Evolutionary conservation across 164 flowering plant species (phyloP), one percentile per base, ranked within the genome.

Genomic region (Stephania cephalantha): DNA sequence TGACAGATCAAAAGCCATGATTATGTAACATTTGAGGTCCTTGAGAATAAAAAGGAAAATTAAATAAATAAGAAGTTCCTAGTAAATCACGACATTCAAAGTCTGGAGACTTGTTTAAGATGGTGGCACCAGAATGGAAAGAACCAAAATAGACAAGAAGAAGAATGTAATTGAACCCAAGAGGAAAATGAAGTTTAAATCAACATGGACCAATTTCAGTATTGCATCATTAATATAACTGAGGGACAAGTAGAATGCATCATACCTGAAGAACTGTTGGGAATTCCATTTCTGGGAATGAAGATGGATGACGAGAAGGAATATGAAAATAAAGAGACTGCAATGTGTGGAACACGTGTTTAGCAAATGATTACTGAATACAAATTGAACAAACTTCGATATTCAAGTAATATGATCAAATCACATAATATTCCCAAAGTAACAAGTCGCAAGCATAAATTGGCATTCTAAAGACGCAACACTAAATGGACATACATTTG

Each of bases 241-340:
- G 13, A 52, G 17, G 7, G 31, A 73, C 8, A 48, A 53, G 52
- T 1, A 58, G 17, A 72, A 48, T 80, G 53, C 46, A 74, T 69
- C 11, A 58, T 89, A 95, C 99, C 98, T 95, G 99, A 81, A 95
- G 74, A 79, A 95, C 87, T 55, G 98, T 93, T 64, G 97, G 97
- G 29, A 95, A 78, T 82, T 95, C 99, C 82, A 95, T 73, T 74
- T 95, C 99, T 15, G 93, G 89, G 83, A 85, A 91, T 70, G 91
- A 86, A 78, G 94, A 86, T 50, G 97, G 90, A 85, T 90, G 89
- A 35, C 89, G 89, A 70, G 93, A 84, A 76, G 97, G 95, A 75
- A 95, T 77, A 79, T 95, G 99, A 76, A 95, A 82, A 87, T 86
- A 89, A 63, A 94, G 88, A 58, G 85, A 82, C 97, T 94, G 95